Evolutionary conservation across 345 rosid species (phyloP), one percentile per base, ranked within the genome.

Genomic region (Eucalyptus cloeziana): DNA sequence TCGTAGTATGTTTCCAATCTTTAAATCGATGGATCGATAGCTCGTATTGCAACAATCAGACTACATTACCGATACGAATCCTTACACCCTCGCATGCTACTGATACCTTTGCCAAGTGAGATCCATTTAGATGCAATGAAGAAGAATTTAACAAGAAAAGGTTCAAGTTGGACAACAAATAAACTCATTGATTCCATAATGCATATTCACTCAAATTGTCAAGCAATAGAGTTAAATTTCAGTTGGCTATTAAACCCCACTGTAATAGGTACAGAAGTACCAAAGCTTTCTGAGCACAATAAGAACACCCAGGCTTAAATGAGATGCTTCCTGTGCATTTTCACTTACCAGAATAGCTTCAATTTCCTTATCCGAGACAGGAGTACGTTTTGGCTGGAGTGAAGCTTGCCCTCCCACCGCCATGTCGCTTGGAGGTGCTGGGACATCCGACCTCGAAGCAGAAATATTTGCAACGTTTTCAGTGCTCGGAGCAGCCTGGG

Each of bases 331-430:
- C 87, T 49, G 6, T 86, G 47, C 85, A 76, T 22, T 33, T 58
- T 67, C 43, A 60, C 91, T 90, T 71, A 95, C 98, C 95, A 92
- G 90, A 88, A 95, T 91, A 60, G 97, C 94, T 87, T 96, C 97
- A 43, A 94, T 96, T 92, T 96, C 97, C 88, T 90, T 93, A 71
- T 94, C 94, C 5, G 96, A 90, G 88, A 96, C 95, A 47, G 97
- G 97, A 8, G 96, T 96, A 12, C 98, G 97, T 88, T 93, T 93
- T 8, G 98, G 96, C 95, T 96, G 96, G 86, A 96, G 96, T 47
- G 98, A 94, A 92, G 98, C 98, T 91, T 93, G 92, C 79, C 97
- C 98, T 88, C 97, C 97, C 80, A 89, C 93, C 47, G 94, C 95
- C 87, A 89, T 89, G 91, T 95, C 91, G 44, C 87, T 90, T 4